These are phyloP conservation scores for Claviceps fusiformis DNA, from an alignment of 2,329 filamentous ascomycete species.

Conservation along the genomic window DNA sequence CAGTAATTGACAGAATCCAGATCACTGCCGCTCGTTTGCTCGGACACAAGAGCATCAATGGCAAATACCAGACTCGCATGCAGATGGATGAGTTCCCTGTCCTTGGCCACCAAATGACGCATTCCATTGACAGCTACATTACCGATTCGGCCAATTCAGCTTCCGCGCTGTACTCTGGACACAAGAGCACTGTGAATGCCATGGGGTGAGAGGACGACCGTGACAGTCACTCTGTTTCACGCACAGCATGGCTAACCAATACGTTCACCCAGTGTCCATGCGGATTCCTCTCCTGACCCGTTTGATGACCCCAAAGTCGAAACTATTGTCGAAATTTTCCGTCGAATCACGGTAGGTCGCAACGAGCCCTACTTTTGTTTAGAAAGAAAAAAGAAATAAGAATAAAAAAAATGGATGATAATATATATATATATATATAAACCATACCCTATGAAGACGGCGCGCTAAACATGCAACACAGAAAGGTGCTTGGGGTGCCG, in stretches of 20 bases:
- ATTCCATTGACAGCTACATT: slow-evolving; percentile 74
- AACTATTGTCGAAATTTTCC: slow-evolving; percentile 66
- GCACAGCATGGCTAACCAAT: neutral
- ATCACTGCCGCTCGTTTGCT: slow-evolving; percentile 70
- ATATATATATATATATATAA: too few relatives aligned
- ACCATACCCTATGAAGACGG: too few relatives aligned
- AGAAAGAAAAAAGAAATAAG: neutral
- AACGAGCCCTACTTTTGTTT: too few relatives aligned
- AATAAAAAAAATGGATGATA: neutral
- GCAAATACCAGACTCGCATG: slow-evolving; percentile 65
- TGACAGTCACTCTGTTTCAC: neutral
- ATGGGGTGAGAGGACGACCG: slow-evolving; percentile 38
- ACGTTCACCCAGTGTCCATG: slow-evolving; percentile 44
- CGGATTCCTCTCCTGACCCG: slow-evolving; percentile 56
- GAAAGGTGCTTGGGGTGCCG: slow-evolving; percentile 47
- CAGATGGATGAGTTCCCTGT: slow-evolving; percentile 73
- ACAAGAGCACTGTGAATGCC: slow-evolving; percentile 74
- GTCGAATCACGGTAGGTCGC: slow-evolving; percentile 48
- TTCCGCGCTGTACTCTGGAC: slow-evolving; percentile 66
- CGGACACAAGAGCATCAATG: slow-evolving; percentile 71
- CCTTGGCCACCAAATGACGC: slow-evolving; percentile 80
- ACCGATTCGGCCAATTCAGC: slow-evolving; percentile 80
- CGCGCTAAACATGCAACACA: too few relatives aligned
- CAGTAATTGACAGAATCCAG: slow-evolving; percentile 10
- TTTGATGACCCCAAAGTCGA: slow-evolving; percentile 83